A percentile compares a stretch with the other conserved stretches of the same genome.
Conservation (phyloP, 176 grass and related monocot genomes). For the Triticum timopheevii region DNA sequence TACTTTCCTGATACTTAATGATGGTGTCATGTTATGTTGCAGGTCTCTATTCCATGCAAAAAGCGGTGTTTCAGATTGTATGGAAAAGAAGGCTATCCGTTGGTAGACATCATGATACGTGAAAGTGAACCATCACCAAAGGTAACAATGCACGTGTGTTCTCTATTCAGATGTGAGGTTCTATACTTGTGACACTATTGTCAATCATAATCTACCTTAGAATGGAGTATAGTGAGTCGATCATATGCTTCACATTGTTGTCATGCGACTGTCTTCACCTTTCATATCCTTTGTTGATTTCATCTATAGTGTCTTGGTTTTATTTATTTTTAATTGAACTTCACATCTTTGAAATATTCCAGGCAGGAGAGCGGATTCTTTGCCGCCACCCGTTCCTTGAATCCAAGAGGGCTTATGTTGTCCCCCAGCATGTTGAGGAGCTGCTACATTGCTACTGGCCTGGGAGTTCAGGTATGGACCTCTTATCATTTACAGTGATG, state of each 20-base stretch:
- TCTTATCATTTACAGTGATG: not conserved
- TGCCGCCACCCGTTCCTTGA: conserved; percentile 94
- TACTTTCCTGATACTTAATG: not conserved
- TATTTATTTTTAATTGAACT: conserved; percentile 21
- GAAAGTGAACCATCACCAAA: conserved; percentile 84
- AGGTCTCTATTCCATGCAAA: conserved; percentile 99
- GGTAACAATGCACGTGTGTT: conserved; percentile 38
- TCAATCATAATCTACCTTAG: conserved; percentile 9
- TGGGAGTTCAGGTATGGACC: conserved; percentile 65
- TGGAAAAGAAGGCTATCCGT: conserved; percentile 89
- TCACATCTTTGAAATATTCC: conserved; percentile 29
- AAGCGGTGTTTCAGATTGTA: conserved; percentile 85
- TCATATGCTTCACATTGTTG: not conserved
- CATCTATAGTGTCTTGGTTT: not conserved
- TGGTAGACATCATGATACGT: conserved; percentile 93
- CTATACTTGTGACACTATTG: conserved; percentile 4
- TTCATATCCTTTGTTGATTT: conserved; percentile 8
- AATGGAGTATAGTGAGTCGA: conserved; percentile 6
- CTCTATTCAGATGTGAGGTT: conserved; percentile 17
- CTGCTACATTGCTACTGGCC: conserved; percentile 89
- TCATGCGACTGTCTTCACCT: not conserved
- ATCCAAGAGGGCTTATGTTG: conserved; percentile 97
- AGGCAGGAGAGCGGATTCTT: conserved; percentile 88
- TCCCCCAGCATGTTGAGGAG: conserved; percentile 87
- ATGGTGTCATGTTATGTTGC: conserved; percentile 15